These are phyloP conservation scores for Ascochyta viciae-villosae DNA, from an alignment of 2,329 filamentous ascomycete species.

Conservation along the genomic window DNA sequence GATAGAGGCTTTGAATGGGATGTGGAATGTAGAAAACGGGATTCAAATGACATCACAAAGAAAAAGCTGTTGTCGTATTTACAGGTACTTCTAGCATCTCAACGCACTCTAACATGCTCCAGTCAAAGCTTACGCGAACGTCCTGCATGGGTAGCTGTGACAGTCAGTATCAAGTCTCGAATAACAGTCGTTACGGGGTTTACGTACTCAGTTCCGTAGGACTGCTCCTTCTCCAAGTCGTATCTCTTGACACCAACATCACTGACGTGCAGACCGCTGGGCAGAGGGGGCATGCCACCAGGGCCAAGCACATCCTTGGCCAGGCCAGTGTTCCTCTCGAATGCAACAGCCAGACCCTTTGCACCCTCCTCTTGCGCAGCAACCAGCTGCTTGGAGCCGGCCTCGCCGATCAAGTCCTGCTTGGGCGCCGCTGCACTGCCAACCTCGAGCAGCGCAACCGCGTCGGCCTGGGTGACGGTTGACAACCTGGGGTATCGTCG, in stretches of 20 bases:
- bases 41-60: constrained; percentile 17
- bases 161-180: constrained; percentile 19
- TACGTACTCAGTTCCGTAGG: constrained; percentile 63
- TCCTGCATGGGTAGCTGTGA: constrained; percentile 55
- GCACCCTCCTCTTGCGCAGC: constrained; percentile 77
- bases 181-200: neutral
- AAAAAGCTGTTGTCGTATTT: constrained; percentile 34
- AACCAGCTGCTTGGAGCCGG: constrained; percentile 76
- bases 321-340: constrained; percentile 69
- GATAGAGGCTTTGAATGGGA: neutral
- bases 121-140: constrained; percentile 44
- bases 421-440: constrained; percentile 83
- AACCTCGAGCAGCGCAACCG: constrained; percentile 82
- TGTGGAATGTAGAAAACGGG: neutral
- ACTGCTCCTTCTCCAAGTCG: constrained; percentile 71
- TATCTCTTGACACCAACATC: constrained; percentile 71
- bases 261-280: constrained; percentile 68
- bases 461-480: constrained; percentile 82
- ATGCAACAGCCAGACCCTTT: constrained; percentile 72
- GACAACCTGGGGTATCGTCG: constrained; percentile 82
- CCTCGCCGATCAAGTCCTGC: constrained; percentile 78
- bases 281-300: constrained; percentile 85
- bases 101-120: constrained; percentile 11
- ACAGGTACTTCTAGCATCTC: constrained; percentile 31
- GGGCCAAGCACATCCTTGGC: constrained; percentile 70